Evolutionary conservation across 139 green algal genomes (phyloP).

Genomic region (Eudorina sp.): DNA sequence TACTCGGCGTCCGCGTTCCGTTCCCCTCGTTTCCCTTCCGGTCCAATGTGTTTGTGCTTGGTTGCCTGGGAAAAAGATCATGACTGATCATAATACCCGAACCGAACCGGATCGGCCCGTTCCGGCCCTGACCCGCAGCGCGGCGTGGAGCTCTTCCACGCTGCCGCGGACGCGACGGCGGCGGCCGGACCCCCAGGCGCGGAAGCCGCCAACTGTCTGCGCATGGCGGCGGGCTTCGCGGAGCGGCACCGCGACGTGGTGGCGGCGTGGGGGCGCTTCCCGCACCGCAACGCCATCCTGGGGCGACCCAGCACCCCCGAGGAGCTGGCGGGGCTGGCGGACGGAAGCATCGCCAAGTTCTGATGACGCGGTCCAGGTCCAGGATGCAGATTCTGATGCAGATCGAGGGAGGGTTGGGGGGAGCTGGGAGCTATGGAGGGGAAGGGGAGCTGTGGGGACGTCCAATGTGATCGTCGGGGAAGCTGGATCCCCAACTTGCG

Average conservation of each 20-base stretch:
- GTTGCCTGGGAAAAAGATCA: no score
- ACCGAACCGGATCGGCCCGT: no score
- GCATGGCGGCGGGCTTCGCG: conserved; percentile 31
- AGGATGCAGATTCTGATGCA: no score
- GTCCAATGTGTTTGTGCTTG: no score
- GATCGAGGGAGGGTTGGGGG: no score
- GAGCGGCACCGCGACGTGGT: conserved; percentile 59
- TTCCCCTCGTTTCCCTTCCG: no score
- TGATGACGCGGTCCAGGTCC: conserved; percentile 17
- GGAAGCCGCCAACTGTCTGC: background rate
- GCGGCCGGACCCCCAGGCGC: background rate
- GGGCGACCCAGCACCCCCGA: conserved; percentile 66
- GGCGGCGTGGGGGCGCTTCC: conserved; percentile 71
- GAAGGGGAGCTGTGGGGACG: no score
- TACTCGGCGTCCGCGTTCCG: no score
- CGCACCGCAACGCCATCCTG: conserved; percentile 75
- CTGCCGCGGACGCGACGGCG: conserved; percentile 26
- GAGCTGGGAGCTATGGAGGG: no score
- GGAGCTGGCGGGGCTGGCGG: conserved; percentile 66
- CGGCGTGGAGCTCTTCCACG: conserved; percentile 7
- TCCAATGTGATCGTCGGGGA: no score
- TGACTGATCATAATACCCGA: no score
- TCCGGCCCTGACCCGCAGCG: background rate
- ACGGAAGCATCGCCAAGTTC: conserved; percentile 68
- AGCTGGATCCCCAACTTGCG: no score